Evolutionary conservation across 1,139 yeast species (phyloP).

Genomic region (Pichia kudriavzevii): DNA sequence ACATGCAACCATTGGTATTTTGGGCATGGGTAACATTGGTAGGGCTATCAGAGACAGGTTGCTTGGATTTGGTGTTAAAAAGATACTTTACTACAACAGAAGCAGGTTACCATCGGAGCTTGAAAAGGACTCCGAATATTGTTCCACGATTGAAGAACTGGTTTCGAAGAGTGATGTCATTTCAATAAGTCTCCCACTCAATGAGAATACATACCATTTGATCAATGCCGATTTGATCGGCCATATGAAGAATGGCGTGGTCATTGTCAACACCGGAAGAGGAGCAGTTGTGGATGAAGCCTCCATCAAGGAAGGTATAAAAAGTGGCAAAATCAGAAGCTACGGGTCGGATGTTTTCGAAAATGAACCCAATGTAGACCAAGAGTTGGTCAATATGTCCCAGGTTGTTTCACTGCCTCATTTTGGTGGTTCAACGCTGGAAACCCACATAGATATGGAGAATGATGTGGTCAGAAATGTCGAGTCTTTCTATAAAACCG

Average conservation of each 20-base stretch:
- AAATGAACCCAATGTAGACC: constrained; percentile 63
- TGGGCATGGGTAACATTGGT: constrained; percentile 82
- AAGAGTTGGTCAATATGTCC: constrained; percentile 47
- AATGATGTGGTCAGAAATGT: constrained; percentile 41
- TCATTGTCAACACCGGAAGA: constrained; percentile 57
- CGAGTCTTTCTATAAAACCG: constrained; percentile 39
- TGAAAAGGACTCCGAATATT: constrained; percentile 47
- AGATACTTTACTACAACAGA: constrained; percentile 61
- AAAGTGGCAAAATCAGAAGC: constrained; percentile 60
- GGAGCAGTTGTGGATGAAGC: constrained; percentile 51
- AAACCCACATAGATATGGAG: constrained; percentile 50
- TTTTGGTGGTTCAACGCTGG: constrained; percentile 68
- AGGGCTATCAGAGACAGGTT: constrained; percentile 62
- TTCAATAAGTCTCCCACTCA: constrained; percentile 58
- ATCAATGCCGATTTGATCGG: constrained; percentile 45
- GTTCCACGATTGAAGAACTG: constrained; percentile 47
- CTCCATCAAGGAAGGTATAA: constrained; percentile 51
- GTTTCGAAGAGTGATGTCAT: constrained; percentile 50
- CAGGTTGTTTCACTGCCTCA: constrained; percentile 68
- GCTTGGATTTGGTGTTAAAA: constrained; percentile 53
- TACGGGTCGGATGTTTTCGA: constrained; percentile 87
- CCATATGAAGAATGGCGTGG: constrained; percentile 61
- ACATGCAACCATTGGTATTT: constrained; percentile 58
- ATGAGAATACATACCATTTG: constrained; percentile 39
- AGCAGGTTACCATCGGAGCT: constrained; percentile 44